These are phyloP conservation scores for Sarcodon aspratus DNA, from an alignment of 768 basidiomycete species.

Conservation along the genomic window DNA sequence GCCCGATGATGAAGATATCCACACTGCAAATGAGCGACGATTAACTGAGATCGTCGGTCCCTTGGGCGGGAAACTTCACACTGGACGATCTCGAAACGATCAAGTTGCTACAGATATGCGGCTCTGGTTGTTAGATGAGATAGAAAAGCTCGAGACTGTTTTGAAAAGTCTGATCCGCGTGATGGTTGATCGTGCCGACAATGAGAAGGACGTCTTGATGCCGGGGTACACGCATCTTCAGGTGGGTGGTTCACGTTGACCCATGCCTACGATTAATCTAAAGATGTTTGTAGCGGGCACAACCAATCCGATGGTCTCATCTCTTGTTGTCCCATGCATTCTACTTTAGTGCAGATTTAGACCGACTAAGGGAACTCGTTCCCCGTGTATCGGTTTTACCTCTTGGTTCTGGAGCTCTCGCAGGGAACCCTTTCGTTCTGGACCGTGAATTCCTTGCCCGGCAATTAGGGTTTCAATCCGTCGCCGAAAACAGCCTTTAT, in stretches of 20 bases:
- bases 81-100: constrained; percentile 94
- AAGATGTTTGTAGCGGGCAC: constrained; percentile 57
- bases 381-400: constrained; percentile 91
- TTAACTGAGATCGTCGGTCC: constrained; percentile 88
- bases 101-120: constrained; percentile 99
- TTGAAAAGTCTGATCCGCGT: constrained; percentile 76
- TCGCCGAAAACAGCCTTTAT: constrained; percentile 95
- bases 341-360: constrained; percentile 83
- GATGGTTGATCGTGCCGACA: constrained; percentile 86
- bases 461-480: constrained; percentile 79
- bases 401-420: constrained; percentile 88
- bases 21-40: constrained; percentile 95
- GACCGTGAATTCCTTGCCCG: constrained; percentile 87
- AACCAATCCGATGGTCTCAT: constrained; percentile 99
- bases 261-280: not conserved
- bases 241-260: constrained; percentile 30
- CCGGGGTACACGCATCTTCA: constrained; percentile 98
- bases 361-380: constrained; percentile 71
- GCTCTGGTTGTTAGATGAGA: constrained; percentile 84
- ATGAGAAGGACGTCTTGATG: constrained; percentile 81
- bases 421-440: constrained; percentile 91
- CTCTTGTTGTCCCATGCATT: constrained; percentile 91
- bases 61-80: constrained; percentile 92
- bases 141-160: constrained; percentile 48
- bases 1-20: constrained; percentile 96